Evolutionary conservation across 129 eudicot species (phyloP).

Genomic region (Saposhnikovia divaricata): DNA sequence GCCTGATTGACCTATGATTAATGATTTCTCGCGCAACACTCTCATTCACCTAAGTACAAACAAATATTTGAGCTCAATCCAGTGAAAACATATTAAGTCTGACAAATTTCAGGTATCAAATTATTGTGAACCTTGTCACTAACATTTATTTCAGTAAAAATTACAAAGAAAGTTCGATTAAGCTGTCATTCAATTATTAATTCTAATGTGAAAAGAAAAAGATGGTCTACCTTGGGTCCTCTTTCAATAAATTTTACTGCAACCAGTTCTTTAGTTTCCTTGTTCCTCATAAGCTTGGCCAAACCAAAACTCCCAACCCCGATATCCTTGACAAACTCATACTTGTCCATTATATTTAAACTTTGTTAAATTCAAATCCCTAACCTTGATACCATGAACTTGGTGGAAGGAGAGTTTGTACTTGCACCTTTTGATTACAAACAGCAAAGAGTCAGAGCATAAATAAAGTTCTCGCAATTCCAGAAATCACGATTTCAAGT

Average conservation of each 20-base stretch:
- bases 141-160: neutral
- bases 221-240: neutral
- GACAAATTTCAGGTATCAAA: neutral
- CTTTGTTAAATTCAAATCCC: neutral
- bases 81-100: neutral
- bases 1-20: constrained; percentile 27
- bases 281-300: constrained; percentile 81
- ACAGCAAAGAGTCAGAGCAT: neutral
- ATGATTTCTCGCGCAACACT: constrained; percentile 84
- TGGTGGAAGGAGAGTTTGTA: too few species aligned
- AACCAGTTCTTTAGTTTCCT: constrained; percentile 81
- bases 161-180: too few species aligned
- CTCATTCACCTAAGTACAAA: constrained; percentile 52
- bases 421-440: neutral
- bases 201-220: neutral
- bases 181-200: too few species aligned
- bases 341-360: constrained; percentile 52
- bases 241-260: constrained; percentile 86
- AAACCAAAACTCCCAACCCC: constrained; percentile 89
- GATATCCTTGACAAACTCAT: constrained; percentile 86
- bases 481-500: neutral
- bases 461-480: neutral
- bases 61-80: neutral
- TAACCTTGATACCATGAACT: neutral
- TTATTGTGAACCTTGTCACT: constrained; percentile 49